Evolutionary conservation across 2,329 filamentous ascomycete species (phyloP), one percentile per base, ranked within the genome.

Genomic region (Venturia oleaginea): DNA sequence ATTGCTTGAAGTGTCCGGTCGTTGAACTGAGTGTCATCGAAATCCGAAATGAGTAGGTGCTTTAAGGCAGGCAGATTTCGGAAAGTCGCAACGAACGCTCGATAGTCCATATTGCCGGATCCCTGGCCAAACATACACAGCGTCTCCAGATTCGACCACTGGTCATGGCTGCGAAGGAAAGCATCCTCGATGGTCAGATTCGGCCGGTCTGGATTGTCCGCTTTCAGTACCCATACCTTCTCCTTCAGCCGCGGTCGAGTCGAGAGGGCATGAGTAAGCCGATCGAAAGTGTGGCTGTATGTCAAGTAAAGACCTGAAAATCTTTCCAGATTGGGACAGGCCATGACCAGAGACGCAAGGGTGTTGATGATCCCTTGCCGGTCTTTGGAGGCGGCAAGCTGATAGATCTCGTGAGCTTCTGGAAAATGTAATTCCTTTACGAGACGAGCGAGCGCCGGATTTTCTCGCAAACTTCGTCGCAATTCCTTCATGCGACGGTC

Each of bases 291-390:
- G 65, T 83, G 80, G 46, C 77, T 76, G 68, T 81, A 83, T 2
- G 80, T 76, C n/a, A 81, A 73, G 60, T 79, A 77, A 64, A 84
- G 80, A 6, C 83, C 84, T 38, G 79, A 70, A 8, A 86, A 71
- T 32, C 78, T 77, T 71, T 86, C 82, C 27, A 86, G 71, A 66
- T 82, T 83, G 8, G 83, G 82, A 68, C 83, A 86, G 2, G 79
- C 78, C 79, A 84, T 83, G 38, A 86, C 80, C 43, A 86, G 74
- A 0, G 83, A 84, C 6, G 82, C 81, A 22, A 85, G 72, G 22
- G 81, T 66, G 65, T 83, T 79, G 54, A 80, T 74, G 62, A 83
- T 80, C 60, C 81, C 79, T 68, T 81, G 76, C 69, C 76, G 76
- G 65, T 78, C 77, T 34, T 76, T 77, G 60, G 71, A 70, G 30